Evolutionary conservation across 495 filamentous ascomycete species (phyloP).

Genomic region (Penicillium verhagenii): DNA sequence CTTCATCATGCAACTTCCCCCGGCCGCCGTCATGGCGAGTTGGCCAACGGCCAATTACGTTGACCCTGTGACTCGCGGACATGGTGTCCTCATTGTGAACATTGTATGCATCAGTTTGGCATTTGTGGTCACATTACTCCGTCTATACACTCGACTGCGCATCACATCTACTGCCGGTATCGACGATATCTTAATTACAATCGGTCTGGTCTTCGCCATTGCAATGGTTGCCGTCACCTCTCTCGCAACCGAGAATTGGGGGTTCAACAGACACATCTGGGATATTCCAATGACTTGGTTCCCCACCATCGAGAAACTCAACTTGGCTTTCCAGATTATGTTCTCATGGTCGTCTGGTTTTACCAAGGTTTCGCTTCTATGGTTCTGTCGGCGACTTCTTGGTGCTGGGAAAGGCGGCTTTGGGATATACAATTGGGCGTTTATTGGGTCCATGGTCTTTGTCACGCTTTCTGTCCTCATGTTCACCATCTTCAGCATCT

Average conservation of each 20-base stretch:
- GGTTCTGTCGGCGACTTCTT: conserved; percentile 55
- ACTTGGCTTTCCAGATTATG: conserved; percentile 50
- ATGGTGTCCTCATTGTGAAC: conserved; percentile 42
- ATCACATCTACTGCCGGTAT: conserved; percentile 47
- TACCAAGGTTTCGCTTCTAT: conserved; percentile 58
- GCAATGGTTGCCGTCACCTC: conserved; percentile 46
- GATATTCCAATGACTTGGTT: conserved; percentile 43
- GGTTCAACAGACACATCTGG: conserved; percentile 58
- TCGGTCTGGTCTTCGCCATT: conserved; percentile 35
- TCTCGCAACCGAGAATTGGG: conserved; percentile 42
- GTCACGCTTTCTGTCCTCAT: conserved; percentile 41
- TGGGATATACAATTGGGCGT: conserved; percentile 35
- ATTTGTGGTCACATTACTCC: conserved; percentile 40
- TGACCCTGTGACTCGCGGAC: conserved; percentile 51
- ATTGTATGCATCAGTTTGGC: conserved; percentile 37
- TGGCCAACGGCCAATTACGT: conserved; percentile 59
- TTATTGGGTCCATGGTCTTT: conserved; percentile 47
- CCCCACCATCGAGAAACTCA: conserved; percentile 40
- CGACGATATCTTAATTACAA: conserved; percentile 49
- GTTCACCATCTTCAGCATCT: conserved; percentile 52
- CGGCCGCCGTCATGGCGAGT: conserved; percentile 36
- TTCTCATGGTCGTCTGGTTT: conserved; percentile 54
- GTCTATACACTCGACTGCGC: conserved; percentile 48
- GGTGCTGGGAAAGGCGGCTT: conserved; percentile 38
- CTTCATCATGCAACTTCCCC: conserved; percentile 43